Conservation (phyloP, 2,329 filamentous ascomycete genomes). For the Colletotrichum neosansevieriae region DNA sequence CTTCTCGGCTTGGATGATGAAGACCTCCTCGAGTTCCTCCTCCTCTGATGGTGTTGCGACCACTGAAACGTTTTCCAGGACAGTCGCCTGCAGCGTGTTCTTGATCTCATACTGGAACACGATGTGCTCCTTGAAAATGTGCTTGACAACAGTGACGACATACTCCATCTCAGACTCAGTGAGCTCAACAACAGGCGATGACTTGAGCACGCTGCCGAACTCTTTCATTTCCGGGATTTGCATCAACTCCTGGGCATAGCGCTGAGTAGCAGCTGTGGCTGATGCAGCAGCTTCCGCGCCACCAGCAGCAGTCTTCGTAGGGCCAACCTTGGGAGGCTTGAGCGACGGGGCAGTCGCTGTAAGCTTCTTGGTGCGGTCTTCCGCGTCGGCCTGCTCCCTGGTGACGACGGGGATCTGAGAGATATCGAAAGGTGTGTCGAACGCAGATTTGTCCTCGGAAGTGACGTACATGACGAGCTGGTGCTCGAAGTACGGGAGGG, state of each 20-base stretch:
- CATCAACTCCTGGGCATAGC: conserved; percentile 88
- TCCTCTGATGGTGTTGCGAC: conserved; percentile 84
- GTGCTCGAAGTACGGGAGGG: conserved; percentile 93
- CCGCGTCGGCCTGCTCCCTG: conserved; percentile 93
- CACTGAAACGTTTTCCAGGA: conserved; percentile 90
- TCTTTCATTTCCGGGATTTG: conserved; percentile 91
- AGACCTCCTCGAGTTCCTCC: conserved; percentile 88
- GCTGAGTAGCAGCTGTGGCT: conserved; percentile 84
- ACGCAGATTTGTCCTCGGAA: conserved; percentile 87
- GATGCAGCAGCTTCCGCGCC: conserved; percentile 82
- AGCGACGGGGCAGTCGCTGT: conserved; percentile 91
- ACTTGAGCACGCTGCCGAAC: conserved; percentile 93
- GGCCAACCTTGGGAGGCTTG: conserved; percentile 88
- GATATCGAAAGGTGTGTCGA: conserved; percentile 89
- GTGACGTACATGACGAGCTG: conserved; percentile 98
- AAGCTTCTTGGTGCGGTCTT: conserved; percentile 97
- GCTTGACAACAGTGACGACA: conserved; percentile 92
- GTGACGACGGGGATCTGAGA: conserved; percentile 92
- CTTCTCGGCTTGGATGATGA: conserved; percentile 89
- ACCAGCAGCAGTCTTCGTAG: conserved; percentile 76
- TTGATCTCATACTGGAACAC: conserved; percentile 98
- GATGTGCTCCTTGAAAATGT: conserved; percentile 97
- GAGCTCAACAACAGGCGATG: conserved; percentile 85
- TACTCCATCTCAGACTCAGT: conserved; percentile 99
- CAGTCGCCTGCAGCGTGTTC: conserved; percentile 92